Evolutionary conservation across 176 grass and related monocot species (phyloP).

Genomic region (Oryza meyeriana): DNA sequence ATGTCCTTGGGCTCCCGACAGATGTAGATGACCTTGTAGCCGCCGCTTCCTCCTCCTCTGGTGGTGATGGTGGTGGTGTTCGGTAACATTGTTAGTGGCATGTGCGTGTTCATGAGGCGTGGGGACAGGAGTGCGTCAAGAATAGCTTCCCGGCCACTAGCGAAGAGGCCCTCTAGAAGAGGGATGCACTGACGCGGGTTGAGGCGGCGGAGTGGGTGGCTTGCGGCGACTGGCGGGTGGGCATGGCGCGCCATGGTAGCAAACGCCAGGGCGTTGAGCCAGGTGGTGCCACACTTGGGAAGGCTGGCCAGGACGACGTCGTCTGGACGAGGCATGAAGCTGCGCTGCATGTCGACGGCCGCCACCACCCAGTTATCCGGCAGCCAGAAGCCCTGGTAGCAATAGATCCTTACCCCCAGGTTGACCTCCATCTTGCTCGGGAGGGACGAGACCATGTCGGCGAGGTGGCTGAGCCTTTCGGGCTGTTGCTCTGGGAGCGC

Average conservation of each 20-base stretch:
- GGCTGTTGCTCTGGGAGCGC: neutral
- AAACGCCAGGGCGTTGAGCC: too few species aligned
- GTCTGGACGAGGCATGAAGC: too few species aligned
- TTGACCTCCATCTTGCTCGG: neutral
- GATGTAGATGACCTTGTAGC: slow-evolving; percentile 19
- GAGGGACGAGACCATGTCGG: neutral
- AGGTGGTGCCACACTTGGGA: too few species aligned
- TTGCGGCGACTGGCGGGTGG: too few species aligned
- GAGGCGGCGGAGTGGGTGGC: slow-evolving; percentile 3
- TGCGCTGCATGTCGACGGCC: too few species aligned
- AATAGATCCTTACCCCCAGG: too few species aligned
- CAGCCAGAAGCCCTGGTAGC: too few species aligned
- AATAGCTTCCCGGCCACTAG: neutral
- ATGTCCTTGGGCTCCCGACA: slow-evolving; percentile 24
- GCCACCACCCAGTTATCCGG: too few species aligned
- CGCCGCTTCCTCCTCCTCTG: too few species aligned
- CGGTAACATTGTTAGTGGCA: slow-evolving; percentile 11
- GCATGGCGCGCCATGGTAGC: too few species aligned
- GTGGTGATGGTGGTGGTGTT: neutral
- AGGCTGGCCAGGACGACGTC: too few species aligned
- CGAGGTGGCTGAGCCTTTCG: neutral
- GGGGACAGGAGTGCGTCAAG: slow-evolving; percentile 20
- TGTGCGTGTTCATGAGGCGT: slow-evolving; percentile 25
- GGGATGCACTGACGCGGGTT: slow-evolving; percentile 20
- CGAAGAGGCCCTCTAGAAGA: neutral